These are phyloP conservation scores for Phytophthora quininea DNA, from an alignment of 352 stramenopile genomes.

Conservation along the genomic window DNA sequence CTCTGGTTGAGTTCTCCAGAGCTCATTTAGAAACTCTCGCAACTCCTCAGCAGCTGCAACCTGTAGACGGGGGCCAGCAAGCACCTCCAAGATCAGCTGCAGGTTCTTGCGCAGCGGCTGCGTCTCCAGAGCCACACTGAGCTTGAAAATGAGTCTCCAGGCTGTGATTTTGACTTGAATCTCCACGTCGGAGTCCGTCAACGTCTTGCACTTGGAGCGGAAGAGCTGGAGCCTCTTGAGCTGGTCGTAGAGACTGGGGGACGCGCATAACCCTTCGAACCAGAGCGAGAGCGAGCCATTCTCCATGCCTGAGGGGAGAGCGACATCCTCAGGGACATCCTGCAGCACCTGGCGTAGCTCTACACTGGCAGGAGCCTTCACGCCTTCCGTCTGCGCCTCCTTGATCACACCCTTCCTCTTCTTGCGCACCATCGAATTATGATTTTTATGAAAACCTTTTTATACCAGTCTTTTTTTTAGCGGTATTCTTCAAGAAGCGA, in stretches of 20 bases:
- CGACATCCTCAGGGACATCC: conserved; percentile 38
- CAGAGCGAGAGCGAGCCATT: conserved; percentile 44
- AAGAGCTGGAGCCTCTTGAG: conserved; percentile 79
- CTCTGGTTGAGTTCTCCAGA: conserved; percentile 27
- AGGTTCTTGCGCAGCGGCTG: conserved; percentile 74
- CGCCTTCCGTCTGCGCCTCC: conserved; percentile 39
- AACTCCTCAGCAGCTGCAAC: conserved; percentile 46
- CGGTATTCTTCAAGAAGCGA: not conserved
- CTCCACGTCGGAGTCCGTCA: conserved; percentile 32
- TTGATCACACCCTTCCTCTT: conserved; percentile 81
- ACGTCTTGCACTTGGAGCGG: conserved; percentile 58
- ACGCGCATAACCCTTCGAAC: conserved; percentile 46
- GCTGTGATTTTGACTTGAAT: conserved; percentile 29
- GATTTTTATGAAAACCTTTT: not conserved
- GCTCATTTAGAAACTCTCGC: conserved; percentile 34
- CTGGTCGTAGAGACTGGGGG: conserved; percentile 62
- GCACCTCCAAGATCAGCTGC: conserved; percentile 56
- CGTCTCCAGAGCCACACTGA: conserved; percentile 47
- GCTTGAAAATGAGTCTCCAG: conserved; percentile 65
- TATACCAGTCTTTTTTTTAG: not conserved
- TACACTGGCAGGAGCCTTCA: conserved; percentile 36
- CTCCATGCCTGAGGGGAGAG: conserved; percentile 41
- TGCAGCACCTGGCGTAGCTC: conserved; percentile 38
- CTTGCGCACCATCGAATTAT: conserved; percentile 71
- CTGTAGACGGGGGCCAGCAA: conserved; percentile 34